Evolutionary conservation across 106 monocot genomes (phyloP).

Genomic region (Dioscorea dumetorum): DNA sequence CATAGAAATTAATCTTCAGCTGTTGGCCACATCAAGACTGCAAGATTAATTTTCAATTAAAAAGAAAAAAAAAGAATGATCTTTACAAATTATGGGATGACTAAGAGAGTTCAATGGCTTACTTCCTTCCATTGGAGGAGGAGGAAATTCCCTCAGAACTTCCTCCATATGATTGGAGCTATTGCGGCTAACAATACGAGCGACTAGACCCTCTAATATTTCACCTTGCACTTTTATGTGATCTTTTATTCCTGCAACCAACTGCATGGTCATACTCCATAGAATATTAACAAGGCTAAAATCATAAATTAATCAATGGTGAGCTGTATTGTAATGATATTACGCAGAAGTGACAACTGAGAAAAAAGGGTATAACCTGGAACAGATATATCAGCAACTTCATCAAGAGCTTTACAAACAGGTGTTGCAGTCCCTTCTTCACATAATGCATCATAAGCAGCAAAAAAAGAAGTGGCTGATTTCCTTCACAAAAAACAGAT

Average conservation of each 20-base stretch:
- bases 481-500: constrained; percentile 43
- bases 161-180: constrained; percentile 77
- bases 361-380: constrained; percentile 42
- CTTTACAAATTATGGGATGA: neutral
- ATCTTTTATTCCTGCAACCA: constrained; percentile 72
- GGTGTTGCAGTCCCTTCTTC: constrained; percentile 98
- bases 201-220: constrained; percentile 95
- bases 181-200: constrained; percentile 73
- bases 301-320: no score
- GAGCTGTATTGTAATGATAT: no score
- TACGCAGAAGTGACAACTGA: neutral
- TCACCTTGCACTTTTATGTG: constrained; percentile 92
- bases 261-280: neutral
- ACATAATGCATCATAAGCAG: constrained; percentile 92
- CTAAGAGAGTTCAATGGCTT: neutral
- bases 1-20: no score
- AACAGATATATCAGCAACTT: constrained; percentile 90
- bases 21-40: no score
- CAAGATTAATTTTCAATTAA: neutral
- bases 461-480: constrained; percentile 93
- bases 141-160: constrained; percentile 57
- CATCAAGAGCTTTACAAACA: constrained; percentile 86
- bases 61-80: neutral
- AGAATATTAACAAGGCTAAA: no score
- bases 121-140: constrained; percentile 52